phyloP scores from a whole-genome alignment of 164 flowering plant species.

The Litsea cubeba region DNA sequence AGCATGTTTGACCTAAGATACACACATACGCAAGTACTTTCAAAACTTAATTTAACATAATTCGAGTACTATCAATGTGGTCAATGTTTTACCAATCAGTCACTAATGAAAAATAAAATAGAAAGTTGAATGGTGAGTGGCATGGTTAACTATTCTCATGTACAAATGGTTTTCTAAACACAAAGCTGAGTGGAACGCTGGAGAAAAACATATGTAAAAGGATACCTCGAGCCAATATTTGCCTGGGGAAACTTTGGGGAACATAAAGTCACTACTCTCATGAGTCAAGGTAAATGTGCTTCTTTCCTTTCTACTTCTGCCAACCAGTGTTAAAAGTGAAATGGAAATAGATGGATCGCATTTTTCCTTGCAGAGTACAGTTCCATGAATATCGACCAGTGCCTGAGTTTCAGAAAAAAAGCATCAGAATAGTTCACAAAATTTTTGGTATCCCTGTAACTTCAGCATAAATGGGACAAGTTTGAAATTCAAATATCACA shows the following conservation, averaged over 20 bases:
- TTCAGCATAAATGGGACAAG: background rate
- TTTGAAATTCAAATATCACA: background rate
- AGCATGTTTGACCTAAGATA: conserved; percentile 52
- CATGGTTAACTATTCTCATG: background rate
- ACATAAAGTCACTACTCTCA: conserved; percentile 52
- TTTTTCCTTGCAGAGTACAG: conserved; percentile 76
- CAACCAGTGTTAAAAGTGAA: conserved; percentile 45
- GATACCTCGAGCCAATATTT: conserved; percentile 83
- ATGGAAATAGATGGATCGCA: conserved; percentile 68
- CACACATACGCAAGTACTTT: background rate
- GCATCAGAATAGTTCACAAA: background rate
- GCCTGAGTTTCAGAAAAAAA: conserved; percentile 47
- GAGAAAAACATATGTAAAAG: background rate
- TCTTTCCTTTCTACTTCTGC: conserved; percentile 35
- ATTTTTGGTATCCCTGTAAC: background rate
- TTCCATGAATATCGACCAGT: conserved; percentile 66
- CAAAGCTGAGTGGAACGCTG: background rate
- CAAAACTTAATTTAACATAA: too few relatives aligned
- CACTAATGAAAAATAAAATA: too few relatives aligned
- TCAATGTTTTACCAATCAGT: too few relatives aligned
- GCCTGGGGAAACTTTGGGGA: conserved; percentile 79
- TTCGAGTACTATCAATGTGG: too few relatives aligned
- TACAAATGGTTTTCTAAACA: background rate
- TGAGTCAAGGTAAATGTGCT: conserved; percentile 50
- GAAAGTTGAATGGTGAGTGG: too few relatives aligned